phyloP scores from a whole-genome alignment of 2,329 filamentous ascomycete species.

The Triangularia setosa region DNA sequence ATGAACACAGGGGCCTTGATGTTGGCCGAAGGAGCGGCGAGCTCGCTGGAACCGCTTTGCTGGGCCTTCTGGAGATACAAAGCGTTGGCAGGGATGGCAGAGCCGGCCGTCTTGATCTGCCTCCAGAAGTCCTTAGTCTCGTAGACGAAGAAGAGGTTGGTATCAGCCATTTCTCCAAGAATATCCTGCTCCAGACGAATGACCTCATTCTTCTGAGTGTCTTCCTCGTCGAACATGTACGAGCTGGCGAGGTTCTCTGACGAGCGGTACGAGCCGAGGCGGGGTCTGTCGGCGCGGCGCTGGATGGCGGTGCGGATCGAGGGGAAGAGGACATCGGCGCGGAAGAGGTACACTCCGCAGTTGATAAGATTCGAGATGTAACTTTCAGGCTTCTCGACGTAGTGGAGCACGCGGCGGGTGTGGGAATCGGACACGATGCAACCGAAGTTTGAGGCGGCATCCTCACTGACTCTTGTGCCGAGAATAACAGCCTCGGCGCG shows the following conservation, averaged over 20 bases:
- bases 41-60: constrained; percentile 76
- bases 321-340: constrained; percentile 93
- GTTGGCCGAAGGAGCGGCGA: constrained; percentile 77
- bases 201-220: constrained; percentile 74
- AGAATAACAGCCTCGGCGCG: constrained; percentile 96
- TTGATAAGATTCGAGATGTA: constrained; percentile 99
- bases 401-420: constrained; percentile 93
- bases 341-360: constrained; percentile 97
- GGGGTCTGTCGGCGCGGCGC: constrained; percentile 85
- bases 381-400: constrained; percentile 97
- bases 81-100: constrained; percentile 92
- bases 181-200: constrained; percentile 97
- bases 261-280: constrained; percentile 90
- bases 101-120: constrained; percentile 98
- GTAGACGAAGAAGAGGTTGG: constrained; percentile 95
- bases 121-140: constrained; percentile 99
- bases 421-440: constrained; percentile 95
- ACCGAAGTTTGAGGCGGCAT: constrained; percentile 92
- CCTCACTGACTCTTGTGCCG: constrained; percentile 84
- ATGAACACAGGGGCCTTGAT: constrained; percentile 93
- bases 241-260: constrained; percentile 83
- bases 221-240: constrained; percentile 57
- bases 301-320: constrained; percentile 93
- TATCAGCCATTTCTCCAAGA: constrained; percentile 89
- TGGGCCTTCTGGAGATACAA: constrained; percentile 93